phyloP scores from a whole-genome alignment of 164 flowering plant genomes.

The Umbellularia californica region DNA sequence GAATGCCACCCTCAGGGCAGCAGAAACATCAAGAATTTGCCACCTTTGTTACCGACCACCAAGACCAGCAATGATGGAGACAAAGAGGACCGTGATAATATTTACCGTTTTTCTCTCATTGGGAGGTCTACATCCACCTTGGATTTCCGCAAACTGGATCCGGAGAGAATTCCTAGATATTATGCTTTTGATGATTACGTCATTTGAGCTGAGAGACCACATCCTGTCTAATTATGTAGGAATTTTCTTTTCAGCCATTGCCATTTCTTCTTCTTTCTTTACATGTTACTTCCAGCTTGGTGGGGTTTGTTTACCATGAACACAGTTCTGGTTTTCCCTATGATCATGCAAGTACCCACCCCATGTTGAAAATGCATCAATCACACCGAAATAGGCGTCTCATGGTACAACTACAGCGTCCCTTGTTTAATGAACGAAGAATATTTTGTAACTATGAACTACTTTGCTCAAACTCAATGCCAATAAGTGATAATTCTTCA shows the following conservation, averaged over 20 bases:
- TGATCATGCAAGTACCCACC: background rate
- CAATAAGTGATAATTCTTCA: too few relatives aligned
- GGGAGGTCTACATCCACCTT: slow-evolving; percentile 46
- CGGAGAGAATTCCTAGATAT: slow-evolving; percentile 25
- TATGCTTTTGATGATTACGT: slow-evolving; percentile 23
- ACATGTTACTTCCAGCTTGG: background rate
- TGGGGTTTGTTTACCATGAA: background rate
- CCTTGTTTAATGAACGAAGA: too few relatives aligned
- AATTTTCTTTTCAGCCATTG: background rate
- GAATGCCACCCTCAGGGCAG: slow-evolving; percentile 54
- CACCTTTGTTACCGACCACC: slow-evolving; percentile 34
- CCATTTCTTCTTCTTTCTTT: background rate
- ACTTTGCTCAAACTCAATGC: too few relatives aligned
- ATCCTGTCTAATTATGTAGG: background rate
- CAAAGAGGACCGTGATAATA: slow-evolving; percentile 23
- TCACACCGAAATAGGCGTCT: background rate
- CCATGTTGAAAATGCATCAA: background rate
- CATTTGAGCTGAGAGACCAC: background rate
- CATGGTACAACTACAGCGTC: too few relatives aligned
- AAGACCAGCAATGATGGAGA: slow-evolving; percentile 29
- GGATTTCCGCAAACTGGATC: slow-evolving; percentile 41
- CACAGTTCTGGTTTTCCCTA: background rate
- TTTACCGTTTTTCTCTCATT: slow-evolving; percentile 11
- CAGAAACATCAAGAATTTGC: slow-evolving; percentile 51
- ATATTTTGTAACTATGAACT: too few relatives aligned